Conservation (phyloP, 2,329 filamentous ascomycete genomes). For the Akanthomyces muscarius region DNA sequence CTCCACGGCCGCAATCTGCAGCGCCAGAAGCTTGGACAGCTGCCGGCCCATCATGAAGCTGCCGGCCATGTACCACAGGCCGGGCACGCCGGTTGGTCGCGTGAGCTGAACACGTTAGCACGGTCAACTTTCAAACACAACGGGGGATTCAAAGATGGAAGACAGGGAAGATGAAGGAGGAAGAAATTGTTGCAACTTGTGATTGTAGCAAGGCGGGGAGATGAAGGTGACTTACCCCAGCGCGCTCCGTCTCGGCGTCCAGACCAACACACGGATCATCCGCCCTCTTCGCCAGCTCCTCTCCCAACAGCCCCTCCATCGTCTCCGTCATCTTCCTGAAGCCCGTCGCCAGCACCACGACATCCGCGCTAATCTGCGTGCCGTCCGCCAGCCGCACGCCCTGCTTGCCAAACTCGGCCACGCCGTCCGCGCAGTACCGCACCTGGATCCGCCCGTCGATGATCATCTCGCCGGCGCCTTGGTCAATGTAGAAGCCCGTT, state of each 20-base stretch:
- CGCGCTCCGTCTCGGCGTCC: slow-evolving; percentile 32
- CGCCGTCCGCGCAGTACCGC: slow-evolving; percentile 27
- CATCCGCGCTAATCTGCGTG: slow-evolving; percentile 34
- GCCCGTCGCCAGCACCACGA: slow-evolving; percentile 41
- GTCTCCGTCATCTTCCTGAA: slow-evolving; percentile 37
- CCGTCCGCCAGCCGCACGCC: slow-evolving; percentile 31
- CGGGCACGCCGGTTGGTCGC: slow-evolving; percentile 35
- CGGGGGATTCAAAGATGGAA: too few species aligned
- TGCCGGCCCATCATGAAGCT: slow-evolving; percentile 33
- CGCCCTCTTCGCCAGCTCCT: slow-evolving; percentile 30
- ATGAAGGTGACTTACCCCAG: slow-evolving; percentile 22
- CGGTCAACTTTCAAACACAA: too few species aligned
- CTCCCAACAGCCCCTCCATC: slow-evolving; percentile 33
- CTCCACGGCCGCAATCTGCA: slow-evolving; percentile 38
- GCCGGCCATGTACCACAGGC: slow-evolving; percentile 38
- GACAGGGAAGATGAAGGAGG: not conserved
- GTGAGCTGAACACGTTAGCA: slow-evolving; percentile 28
- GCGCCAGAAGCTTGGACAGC: slow-evolving; percentile 33
- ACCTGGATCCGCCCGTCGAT: slow-evolving; percentile 39
- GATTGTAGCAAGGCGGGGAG: too few species aligned
- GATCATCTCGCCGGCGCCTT: slow-evolving; percentile 37
- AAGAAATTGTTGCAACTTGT: not conserved
- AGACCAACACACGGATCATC: slow-evolving; percentile 33
- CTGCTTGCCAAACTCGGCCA: slow-evolving; percentile 28
- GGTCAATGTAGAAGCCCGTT: slow-evolving; percentile 42